Percentiles rank a stretch among this genome's conserved stretches.
Evolutionary conservation across 345 rosid genomes (phyloP).

Genomic region (Eutrema yunnanense): DNA sequence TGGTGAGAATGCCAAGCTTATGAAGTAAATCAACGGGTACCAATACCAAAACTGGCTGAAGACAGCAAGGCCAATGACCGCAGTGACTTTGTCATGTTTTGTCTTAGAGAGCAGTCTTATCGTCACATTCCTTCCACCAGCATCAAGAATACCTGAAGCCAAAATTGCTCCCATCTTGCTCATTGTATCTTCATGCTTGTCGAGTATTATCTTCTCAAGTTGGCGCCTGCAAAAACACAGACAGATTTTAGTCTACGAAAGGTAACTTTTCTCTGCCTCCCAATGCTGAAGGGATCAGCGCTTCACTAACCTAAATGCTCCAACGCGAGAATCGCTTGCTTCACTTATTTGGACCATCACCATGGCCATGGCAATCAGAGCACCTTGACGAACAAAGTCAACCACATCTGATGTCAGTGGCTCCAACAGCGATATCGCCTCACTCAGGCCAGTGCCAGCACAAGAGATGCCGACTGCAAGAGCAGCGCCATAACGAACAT

Average conservation of each 20-base stretch:
- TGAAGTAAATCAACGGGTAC: conserved; percentile 88
- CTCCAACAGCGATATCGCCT: conserved; percentile 90
- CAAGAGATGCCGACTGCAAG: conserved; percentile 98
- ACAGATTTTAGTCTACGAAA: not conserved
- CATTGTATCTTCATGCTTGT: conserved; percentile 95
- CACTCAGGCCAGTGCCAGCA: conserved; percentile 91
- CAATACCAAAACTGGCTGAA: conserved; percentile 98
- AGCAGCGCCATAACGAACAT: conserved; percentile 98
- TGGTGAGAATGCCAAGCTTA: conserved; percentile 83
- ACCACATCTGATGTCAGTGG: conserved; percentile 89
- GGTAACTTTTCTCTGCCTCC: not conserved
- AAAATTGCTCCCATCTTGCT: conserved; percentile 99
- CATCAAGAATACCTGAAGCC: conserved; percentile 95
- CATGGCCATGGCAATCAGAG: conserved; percentile 97
- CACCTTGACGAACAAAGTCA: conserved; percentile 98
- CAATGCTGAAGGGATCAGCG: not conserved
- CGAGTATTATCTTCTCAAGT: conserved; percentile 78
- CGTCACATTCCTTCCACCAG: conserved; percentile 96
- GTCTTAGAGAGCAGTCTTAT: conserved; percentile 86
- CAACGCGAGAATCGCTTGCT: conserved; percentile 90
- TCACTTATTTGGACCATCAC: conserved; percentile 90
- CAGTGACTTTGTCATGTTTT: conserved; percentile 86
- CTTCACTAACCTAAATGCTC: conserved; percentile 65
- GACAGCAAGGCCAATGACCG: conserved; percentile 92
- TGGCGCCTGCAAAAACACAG: conserved; percentile 50